Conservation (phyloP, 768 basidiomycete species). For the Naematelia aurantialba region DNA sequence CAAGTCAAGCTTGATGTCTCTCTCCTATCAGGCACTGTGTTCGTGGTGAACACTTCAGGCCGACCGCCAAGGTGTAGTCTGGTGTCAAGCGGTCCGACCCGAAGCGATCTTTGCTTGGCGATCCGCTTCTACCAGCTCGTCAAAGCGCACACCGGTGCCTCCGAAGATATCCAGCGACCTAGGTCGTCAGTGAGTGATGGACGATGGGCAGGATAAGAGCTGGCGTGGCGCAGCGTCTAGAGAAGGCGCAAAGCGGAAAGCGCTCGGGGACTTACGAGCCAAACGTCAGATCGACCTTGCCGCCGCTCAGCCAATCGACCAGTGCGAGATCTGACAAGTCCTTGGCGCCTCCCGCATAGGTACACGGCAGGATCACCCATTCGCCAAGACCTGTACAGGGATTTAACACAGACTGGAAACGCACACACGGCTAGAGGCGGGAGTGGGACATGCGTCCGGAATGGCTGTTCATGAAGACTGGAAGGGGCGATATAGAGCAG, state of each 20-base stretch:
- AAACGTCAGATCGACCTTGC: conserved; percentile 81
- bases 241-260: background rate
- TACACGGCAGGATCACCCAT: conserved; percentile 87
- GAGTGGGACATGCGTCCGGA: background rate
- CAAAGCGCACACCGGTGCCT: conserved; percentile 53
- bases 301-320: conserved; percentile 73
- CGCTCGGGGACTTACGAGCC: conserved; percentile 62
- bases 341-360: conserved; percentile 93
- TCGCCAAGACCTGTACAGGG: conserved; percentile 67
- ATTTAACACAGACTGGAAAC: background rate
- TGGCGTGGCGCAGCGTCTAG: too few species aligned
- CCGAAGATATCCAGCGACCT: conserved; percentile 57
- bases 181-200: background rate
- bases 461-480: background rate
- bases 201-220: background rate
- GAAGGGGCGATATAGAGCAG: too few species aligned
- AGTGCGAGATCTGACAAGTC: conserved; percentile 75
- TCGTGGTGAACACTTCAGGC: too few species aligned
- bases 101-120: conserved; percentile 21
- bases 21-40: too few species aligned
- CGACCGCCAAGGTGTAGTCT: too few species aligned
- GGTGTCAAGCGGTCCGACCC: background rate
- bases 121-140: conserved; percentile 52
- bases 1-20: too few species aligned
- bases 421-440: too few species aligned